Conservation (phyloP, 495 filamentous ascomycete genomes). For the Penicillium tannophilum region DNA sequence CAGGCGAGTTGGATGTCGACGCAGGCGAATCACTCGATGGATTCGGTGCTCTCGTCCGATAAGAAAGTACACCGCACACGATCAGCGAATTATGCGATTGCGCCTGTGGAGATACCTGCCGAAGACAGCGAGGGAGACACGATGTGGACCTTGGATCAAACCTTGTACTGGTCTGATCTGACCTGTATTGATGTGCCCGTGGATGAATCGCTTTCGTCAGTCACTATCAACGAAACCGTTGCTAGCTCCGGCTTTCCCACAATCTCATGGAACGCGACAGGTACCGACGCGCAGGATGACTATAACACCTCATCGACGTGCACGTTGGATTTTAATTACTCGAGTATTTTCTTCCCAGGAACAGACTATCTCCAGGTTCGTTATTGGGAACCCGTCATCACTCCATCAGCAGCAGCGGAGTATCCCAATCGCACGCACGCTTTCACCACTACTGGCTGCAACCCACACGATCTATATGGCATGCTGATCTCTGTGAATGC, state of each 20-base stretch:
- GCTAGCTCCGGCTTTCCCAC: constrained; percentile 17
- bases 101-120: constrained; percentile 39
- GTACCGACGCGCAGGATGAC: constrained; percentile 24
- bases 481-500: constrained; percentile 42
- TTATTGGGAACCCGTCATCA: constrained; percentile 43
- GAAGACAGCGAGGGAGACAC: constrained; percentile 25
- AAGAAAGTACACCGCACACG: constrained; percentile 29
- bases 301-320: constrained; percentile 25
- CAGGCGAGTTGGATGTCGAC: constrained; percentile 42
- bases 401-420: constrained; percentile 13
- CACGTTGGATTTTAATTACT: constrained; percentile 36
- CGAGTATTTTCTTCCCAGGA: constrained; percentile 33
- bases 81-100: constrained; percentile 37
- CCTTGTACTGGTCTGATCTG: constrained; percentile 41
- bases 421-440: constrained; percentile 22
- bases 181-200: constrained; percentile 28
- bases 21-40: constrained; percentile 32
- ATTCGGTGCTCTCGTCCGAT: constrained; percentile 25
- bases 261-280: constrained; percentile 38
- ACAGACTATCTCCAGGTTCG: constrained; percentile 43
- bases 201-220: constrained; percentile 26
- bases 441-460: constrained; percentile 35
- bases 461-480: constrained; percentile 41
- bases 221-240: constrained; percentile 17
- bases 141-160: constrained; percentile 41